Evolutionary conservation across 495 filamentous ascomycete genomes (phyloP), one percentile per base, ranked within the genome.

Genomic region (Aspergillus leporis): DNA sequence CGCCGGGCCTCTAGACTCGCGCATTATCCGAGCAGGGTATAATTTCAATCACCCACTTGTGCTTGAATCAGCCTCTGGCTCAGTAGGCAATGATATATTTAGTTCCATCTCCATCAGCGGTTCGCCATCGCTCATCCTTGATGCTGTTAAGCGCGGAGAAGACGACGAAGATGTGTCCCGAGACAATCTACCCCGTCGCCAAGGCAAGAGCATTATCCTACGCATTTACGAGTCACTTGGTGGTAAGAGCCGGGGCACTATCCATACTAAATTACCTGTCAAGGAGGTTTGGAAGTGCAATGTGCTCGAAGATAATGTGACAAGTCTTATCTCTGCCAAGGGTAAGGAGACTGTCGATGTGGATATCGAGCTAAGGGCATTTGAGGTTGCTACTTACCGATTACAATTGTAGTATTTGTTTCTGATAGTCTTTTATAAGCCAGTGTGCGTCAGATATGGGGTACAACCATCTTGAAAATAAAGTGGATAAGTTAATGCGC

Each of bases 221-320:
- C 82, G 94, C 2, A 76, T 96, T 12, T 98, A 95, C 66, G 94
- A 98, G 69, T 90, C 89, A 60, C 78, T 98, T n/a, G 94, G 94
- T 38, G 94, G 93, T 4, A 84, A 83, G 66, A 83, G 84, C 46
- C 83, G 85, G 45, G 93, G 86, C 0, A 81, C 72, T 4, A 81
- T 97, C 55, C 72, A 75, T 40, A 89, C 87, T 5, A 76, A 70
- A 8, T 79, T 93, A 70, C 78, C 82, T 30, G 87, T 97, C 8
- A 86, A 84, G 78, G 85, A 81, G 61, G 92, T 87, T 2, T 89
- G 77, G 76, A 95, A 90, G 79, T 88, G 85, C 22, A 97, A 97
- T 74, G 54, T 82, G 40, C 68, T 89, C 51, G 79, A 86, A 64
- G 84, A 87, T 66, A 78, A 85, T 73, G 85, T 85, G 69, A 70